Base-by-base conservation (phyloP, 305 asterid genomes). In the Withania somnifera region DNA sequence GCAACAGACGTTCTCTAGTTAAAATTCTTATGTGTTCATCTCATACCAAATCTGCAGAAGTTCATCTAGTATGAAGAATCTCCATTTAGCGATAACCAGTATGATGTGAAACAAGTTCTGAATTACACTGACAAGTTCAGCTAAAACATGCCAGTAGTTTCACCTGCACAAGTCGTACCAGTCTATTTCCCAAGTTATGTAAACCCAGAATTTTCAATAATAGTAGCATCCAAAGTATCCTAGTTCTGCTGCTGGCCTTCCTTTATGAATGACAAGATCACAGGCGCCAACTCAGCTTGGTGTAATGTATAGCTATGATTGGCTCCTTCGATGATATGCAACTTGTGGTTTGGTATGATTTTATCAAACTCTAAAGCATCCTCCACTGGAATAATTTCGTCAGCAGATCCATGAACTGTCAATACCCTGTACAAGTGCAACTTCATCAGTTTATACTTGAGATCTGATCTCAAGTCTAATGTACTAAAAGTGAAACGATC, bases 361-460 rank as follows among this genome's bases (percentile, higher is more conserved):
- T 93, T 89, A 77, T 92, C 88, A 36, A 95, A 90, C 88, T 90
- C 95, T 56, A 71, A 19, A 0, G 94, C 98, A 88, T 94, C 99
- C 80, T 88, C 93, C 22, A 91, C 87, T 3, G 97, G 95, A 68
- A 91, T 88, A 26, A 92, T 45, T 78, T 92, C 96, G 81, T 95
- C 99, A 17, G 81, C 92, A 11, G 97, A 91, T 69, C 99, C 99
- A 42, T 95, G 99, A 78, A 92, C 93, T 7, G 93, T 92, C 86
- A 92, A 83, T 56, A 94, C 94, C 92, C 98, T 95, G 68, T 69
- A 47, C 28, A 82, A 47, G 56, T 75, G 42, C 56, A 64, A 4
- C 13, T 61, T 7, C 58, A 19, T n/a, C 36, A 22, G 7, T 60
- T 57, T 40, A 24, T 36, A 51, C 61, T 34, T 34, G 47, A 82